Percentiles rank a stretch among this genome's conserved stretches.
Evolutionary conservation across 73 alveolate genomes (phyloP).

Genomic region (Paramecium pentaurelia): DNA sequence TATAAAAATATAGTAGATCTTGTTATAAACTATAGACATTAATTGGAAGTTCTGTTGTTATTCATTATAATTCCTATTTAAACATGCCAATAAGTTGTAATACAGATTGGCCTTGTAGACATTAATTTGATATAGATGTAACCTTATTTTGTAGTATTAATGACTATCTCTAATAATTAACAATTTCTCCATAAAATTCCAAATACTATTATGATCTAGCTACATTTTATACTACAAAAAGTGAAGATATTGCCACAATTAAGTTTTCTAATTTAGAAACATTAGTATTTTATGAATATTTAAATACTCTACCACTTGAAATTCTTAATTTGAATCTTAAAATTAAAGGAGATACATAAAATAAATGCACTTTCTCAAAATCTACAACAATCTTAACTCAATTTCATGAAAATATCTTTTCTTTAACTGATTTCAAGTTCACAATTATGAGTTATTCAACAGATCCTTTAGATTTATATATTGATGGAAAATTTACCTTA

Average conservation of each 20-base stretch:
- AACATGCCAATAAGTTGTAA: conserved; percentile 30
- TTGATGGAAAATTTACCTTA: not conserved
- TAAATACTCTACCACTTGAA: not conserved
- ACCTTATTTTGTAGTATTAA: not conserved
- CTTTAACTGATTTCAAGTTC: not conserved
- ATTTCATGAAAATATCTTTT: not conserved
- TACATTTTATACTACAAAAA: not conserved
- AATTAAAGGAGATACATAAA: not conserved
- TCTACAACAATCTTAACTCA: not conserved
- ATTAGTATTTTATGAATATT: not conserved
- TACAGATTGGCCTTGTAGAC: not conserved
- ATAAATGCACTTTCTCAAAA: not conserved
- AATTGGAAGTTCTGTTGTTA: not conserved
- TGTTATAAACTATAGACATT: not conserved
- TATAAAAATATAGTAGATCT: not conserved
- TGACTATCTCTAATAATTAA: not conserved
- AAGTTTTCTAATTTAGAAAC: not conserved
- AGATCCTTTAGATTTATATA: not conserved
- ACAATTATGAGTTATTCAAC: not conserved
- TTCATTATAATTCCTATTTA: not conserved
- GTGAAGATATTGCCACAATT: not conserved
- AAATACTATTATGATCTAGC: not conserved
- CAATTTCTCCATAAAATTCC: not conserved
- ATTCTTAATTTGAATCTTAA: not conserved
- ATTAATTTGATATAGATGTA: not conserved